A percentile compares a stretch with the other conserved stretches of the same genome.
Conservation (phyloP, 1,284 basidiomycete genomes). For the Psilocybe mexicana region DNA sequence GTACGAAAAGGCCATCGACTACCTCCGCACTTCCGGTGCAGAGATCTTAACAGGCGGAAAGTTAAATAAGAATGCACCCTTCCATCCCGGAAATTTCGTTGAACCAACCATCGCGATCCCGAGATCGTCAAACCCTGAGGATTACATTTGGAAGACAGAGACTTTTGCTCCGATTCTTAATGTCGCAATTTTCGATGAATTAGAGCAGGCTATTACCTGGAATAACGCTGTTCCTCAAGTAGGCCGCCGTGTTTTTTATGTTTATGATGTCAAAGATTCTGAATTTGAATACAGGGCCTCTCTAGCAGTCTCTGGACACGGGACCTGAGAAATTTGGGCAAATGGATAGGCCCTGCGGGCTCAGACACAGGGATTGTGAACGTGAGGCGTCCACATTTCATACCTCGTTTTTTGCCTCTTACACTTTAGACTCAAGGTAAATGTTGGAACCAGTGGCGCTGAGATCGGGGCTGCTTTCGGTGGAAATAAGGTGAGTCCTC, state of each 20-base stretch:
- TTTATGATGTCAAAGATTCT: constrained; percentile 11
- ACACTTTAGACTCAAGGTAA: constrained; percentile 55
- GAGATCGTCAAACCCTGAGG: constrained; percentile 49
- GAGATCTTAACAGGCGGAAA: constrained; percentile 76
- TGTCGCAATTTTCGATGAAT: constrained; percentile 85
- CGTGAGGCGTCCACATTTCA: constrained; percentile 41
- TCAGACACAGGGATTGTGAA: constrained; percentile 88
- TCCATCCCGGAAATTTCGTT: constrained; percentile 81
- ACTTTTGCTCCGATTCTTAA: constrained; percentile 88
- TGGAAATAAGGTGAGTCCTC: constrained; percentile 78
- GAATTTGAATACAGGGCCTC: constrained; percentile 55
- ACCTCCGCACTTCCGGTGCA: constrained; percentile 68
- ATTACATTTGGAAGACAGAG: constrained; percentile 77
- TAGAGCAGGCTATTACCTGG: constrained; percentile 89
- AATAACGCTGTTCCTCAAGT: constrained; percentile 91
- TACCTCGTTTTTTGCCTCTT: constrained; percentile 15
- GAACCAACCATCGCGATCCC: constrained; percentile 84
- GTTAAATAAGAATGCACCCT: constrained; percentile 47
- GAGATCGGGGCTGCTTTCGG: constrained; percentile 90
- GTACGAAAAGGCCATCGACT: constrained; percentile 66
- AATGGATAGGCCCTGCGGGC: constrained; percentile 89
- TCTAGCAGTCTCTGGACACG: constrained; percentile 91
- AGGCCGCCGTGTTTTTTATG: constrained; percentile 16
- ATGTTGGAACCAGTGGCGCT: constrained; percentile 91
- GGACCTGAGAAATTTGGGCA: constrained; percentile 79